Percentiles rank a stretch among this genome's conserved stretches.
Evolutionary conservation across 2,329 filamentous ascomycete species (phyloP).

Genomic region (Diaporthe sp.): DNA sequence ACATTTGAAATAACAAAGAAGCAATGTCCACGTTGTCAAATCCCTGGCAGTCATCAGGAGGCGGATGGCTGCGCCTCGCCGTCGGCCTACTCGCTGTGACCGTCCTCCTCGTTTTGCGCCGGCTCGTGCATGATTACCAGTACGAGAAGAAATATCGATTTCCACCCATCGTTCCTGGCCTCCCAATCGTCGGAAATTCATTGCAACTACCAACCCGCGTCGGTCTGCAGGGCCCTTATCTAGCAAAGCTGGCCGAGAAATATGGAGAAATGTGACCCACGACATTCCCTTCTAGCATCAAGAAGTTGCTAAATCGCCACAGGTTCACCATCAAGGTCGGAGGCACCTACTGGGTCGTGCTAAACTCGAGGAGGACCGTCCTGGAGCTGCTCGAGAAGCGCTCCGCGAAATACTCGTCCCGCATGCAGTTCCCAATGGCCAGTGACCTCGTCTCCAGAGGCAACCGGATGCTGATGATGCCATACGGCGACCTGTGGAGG

Average conservation of each 20-base stretch:
- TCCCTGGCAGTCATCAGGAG: not conserved
- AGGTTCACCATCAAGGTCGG: slow-evolving; percentile 3
- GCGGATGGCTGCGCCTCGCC: not conserved
- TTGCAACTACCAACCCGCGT: not conserved
- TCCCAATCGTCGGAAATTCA: not conserved
- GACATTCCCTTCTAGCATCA: not conserved
- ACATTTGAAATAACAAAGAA: not conserved
- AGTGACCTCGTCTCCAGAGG: slow-evolving; percentile 46
- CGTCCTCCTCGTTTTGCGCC: not conserved
- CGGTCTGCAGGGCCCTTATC: not conserved
- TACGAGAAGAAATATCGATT: not conserved
- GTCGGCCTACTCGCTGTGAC: not conserved
- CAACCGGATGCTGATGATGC: slow-evolving; percentile 49
- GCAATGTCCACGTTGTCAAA: not conserved
- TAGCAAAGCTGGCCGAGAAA: not conserved
- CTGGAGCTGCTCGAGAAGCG: not conserved
- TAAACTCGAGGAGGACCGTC: not conserved
- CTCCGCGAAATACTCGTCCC: not conserved
- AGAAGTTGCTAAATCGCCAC: not conserved
- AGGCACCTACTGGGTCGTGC: not conserved
- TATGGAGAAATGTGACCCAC: not conserved
- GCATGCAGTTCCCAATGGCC: not conserved
- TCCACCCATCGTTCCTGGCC: not conserved
- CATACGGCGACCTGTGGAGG: slow-evolving; percentile 48
- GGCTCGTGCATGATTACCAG: not conserved